A percentile compares a stretch with the other conserved stretches of the same genome.
phyloP scores from a whole-genome alignment of 192 early-diverging fungal genomes.

The Backusella luteola region DNA sequence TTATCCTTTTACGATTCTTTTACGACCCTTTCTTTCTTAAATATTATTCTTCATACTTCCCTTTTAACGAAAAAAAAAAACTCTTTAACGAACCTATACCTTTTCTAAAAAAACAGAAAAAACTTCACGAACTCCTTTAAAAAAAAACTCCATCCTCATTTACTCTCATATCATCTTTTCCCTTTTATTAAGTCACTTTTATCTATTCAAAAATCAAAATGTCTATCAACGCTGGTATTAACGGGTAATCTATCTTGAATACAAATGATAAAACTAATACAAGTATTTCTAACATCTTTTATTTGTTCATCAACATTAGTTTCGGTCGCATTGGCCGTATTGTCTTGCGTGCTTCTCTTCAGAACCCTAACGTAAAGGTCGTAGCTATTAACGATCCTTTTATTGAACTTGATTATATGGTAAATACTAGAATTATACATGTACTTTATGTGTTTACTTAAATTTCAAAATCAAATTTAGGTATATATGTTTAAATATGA shows the following conservation, averaged over 20 bases:
- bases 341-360: conserved; percentile 86
- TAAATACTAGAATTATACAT: not conserved
- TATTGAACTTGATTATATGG: conserved; percentile 96
- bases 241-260: conserved; percentile 15
- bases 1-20: not conserved
- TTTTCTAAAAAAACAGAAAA: not conserved
- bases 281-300: not conserved
- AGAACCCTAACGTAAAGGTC: conserved; percentile 73
- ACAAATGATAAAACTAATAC: not conserved
- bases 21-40: conserved; percentile 15
- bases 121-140: not conserved
- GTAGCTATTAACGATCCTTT: conserved; percentile 97
- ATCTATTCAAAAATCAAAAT: conserved; percentile 14
- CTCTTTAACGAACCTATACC: conserved; percentile 7
- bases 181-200: not conserved
- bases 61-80: conserved; percentile 13
- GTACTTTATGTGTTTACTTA: not conserved
- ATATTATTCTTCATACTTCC: not conserved
- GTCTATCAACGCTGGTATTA: conserved; percentile 19
- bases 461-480: not conserved
- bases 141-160: not conserved
- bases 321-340: conserved; percentile 99
- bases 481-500: conserved; percentile 98
- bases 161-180: not conserved
- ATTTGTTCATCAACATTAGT: conserved; percentile 32